phyloP scores from a whole-genome alignment of 176 grass and related monocot genomes.

The Carex myosuroides region DNA sequence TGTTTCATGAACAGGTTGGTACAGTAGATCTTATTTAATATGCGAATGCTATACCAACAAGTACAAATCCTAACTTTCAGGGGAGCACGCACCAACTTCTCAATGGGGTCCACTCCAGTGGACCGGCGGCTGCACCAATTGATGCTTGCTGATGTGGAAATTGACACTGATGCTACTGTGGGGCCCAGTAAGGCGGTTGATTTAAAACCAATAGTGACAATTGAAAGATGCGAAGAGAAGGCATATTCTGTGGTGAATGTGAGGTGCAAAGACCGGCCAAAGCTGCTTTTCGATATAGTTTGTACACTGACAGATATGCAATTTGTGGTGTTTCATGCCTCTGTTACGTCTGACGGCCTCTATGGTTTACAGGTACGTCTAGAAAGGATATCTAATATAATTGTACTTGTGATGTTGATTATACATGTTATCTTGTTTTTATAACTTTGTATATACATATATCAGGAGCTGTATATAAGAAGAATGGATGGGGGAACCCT shows the following conservation, averaged over 20 bases:
- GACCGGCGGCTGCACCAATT: conserved; percentile 93
- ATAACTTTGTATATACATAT: background rate
- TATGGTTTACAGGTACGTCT: conserved; percentile 60
- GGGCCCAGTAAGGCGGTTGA: background rate
- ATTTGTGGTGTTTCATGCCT: conserved; percentile 86
- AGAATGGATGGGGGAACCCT: conserved; percentile 70
- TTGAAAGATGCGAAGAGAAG: conserved; percentile 88
- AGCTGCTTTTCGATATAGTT: conserved; percentile 92
- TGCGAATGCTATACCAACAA: conserved; percentile 5
- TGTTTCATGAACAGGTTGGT: background rate
- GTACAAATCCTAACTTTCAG: background rate
- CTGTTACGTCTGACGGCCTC: conserved; percentile 58
- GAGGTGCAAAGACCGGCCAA: conserved; percentile 65
- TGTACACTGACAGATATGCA: conserved; percentile 98
- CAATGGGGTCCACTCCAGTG: conserved; percentile 48
- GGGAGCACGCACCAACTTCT: conserved; percentile 56
- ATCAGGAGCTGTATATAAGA: conserved; percentile 84
- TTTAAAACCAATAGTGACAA: conserved; percentile 37
- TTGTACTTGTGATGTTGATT: background rate
- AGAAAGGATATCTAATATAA: too few species aligned
- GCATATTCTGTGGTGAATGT: conserved; percentile 90
- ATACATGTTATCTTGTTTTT: background rate
- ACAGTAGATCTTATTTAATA: background rate
- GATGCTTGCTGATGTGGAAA: conserved; percentile 83
- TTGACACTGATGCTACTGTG: background rate